phyloP scores from a whole-genome alignment of 768 basidiomycete genomes.

The Thelephora ganbajun region DNA sequence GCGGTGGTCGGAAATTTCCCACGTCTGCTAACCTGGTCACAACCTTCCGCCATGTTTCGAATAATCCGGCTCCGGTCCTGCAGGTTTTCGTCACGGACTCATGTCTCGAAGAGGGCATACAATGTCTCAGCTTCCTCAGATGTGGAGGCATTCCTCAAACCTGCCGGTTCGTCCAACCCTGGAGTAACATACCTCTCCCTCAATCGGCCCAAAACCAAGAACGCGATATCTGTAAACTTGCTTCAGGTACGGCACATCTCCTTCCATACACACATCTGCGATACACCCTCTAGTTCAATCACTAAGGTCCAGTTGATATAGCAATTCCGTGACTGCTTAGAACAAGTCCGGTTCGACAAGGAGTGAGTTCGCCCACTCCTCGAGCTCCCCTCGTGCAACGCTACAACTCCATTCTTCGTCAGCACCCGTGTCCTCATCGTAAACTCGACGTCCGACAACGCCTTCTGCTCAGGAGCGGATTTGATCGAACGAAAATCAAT shows the following conservation, averaged over 20 bases:
- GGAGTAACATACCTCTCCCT: constrained; percentile 67
- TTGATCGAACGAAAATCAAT: constrained; percentile 76
- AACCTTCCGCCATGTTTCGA: no score
- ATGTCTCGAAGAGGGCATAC: no score
- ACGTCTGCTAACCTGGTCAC: no score
- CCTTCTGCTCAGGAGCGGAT: constrained; percentile 91
- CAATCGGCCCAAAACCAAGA: constrained; percentile 72
- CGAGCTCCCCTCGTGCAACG: neutral
- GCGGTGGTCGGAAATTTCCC: no score
- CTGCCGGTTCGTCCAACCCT: constrained; percentile 30
- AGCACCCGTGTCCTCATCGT: constrained; percentile 73
- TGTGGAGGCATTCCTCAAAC: constrained; percentile 32
- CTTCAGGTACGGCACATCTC: constrained; percentile 54
- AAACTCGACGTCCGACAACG: constrained; percentile 59
- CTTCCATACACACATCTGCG: no score
- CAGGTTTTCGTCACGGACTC: no score
- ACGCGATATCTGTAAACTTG: constrained; percentile 69
- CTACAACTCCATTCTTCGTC: constrained; percentile 1
- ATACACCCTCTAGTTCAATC: constrained; percentile 3
- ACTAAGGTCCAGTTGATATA: constrained; percentile 15
- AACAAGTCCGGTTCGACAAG: constrained; percentile 51
- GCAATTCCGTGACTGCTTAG: constrained; percentile 62
- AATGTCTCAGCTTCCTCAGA: neutral
- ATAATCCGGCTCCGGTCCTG: no score
- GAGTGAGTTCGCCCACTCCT: constrained; percentile 26